A percentile compares a stretch with the other conserved stretches of the same genome.
phyloP scores from a whole-genome alignment of 345 rosid genomes.

The Mangifera indica region DNA sequence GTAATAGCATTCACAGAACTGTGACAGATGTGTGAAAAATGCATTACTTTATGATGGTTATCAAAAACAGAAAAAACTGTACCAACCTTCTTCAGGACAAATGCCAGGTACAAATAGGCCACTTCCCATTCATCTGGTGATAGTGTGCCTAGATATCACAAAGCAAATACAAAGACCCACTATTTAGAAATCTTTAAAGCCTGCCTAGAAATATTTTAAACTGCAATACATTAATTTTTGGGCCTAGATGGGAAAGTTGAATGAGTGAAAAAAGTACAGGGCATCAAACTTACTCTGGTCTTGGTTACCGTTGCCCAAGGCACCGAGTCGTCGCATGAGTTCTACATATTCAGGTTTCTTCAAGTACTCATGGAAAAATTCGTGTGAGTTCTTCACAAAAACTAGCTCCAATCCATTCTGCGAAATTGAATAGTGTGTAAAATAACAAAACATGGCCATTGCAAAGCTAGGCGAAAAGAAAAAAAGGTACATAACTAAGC shows the following conservation, averaged over 20 bases:
- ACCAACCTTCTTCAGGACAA: slow-evolving; percentile 82
- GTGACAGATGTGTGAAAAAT: not conserved
- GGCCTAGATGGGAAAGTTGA: not conserved
- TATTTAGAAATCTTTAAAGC: not conserved
- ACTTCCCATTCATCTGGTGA: slow-evolving; percentile 97
- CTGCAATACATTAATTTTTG: too few species aligned
- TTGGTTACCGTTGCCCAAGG: slow-evolving; percentile 90
- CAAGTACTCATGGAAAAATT: slow-evolving; percentile 82
- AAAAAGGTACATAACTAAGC: too few species aligned
- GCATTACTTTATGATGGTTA: not conserved
- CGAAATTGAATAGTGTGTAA: slow-evolving; percentile 5
- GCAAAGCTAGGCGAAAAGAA: not conserved
- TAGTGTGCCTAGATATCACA: slow-evolving; percentile 58
- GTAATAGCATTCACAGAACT: not conserved
- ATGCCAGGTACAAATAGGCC: slow-evolving; percentile 80
- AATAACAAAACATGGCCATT: not conserved
- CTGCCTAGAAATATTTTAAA: too few species aligned
- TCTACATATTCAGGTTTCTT: slow-evolving; percentile 72
- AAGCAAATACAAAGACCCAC: not conserved
- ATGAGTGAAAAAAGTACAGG: not conserved
- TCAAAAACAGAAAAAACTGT: not conserved
- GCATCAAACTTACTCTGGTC: slow-evolving; percentile 65
- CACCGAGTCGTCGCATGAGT: slow-evolving; percentile 90
- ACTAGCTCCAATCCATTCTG: slow-evolving; percentile 89
- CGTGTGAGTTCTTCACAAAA: slow-evolving; percentile 90